Evolutionary conservation across 257 asterid species (phyloP), one percentile per base, ranked within the genome.

Genomic region (Plectranthus barbatus): DNA sequence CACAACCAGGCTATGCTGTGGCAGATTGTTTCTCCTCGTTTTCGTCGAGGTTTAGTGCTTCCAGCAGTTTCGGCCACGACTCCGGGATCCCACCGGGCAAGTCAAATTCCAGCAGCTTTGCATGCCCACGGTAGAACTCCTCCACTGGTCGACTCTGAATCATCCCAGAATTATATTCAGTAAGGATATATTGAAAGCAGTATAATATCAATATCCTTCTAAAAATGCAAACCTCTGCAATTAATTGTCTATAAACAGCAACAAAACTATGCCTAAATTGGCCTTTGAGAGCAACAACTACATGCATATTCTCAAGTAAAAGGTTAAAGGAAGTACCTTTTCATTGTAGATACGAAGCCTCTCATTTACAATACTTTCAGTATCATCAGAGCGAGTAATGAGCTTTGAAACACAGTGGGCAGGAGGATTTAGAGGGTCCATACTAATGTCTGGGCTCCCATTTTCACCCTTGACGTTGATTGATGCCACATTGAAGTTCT

Each of bases 401-500:
- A 93, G 97, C 84, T 93, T 93, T 24, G 91, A 75, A 45, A 65
- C 80, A 68, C 99, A 93, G 14, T 84, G 81, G 6, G 92, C 24
- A 62, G 99, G 97, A 40, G 97, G 90, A 65, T 49, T 84, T 64
- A 93, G 96, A 21, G 99, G 99, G 67, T 79, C 97, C 99, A 93
- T 93, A 61, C 67, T 68, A 55, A 93, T 87, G 57, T 84, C 91
- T 11, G 95, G 97, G 64, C 72, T 72, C 59, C 98, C 98, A 71
- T 89, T 89, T 79, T 92, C 95, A 5, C 98, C 96, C 74, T 82
- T 77, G 44, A 79, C 72, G 34, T 90, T 67, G 52, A 93, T 90
- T 11, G 87, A 74, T 48, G 99, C 99, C 71, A 93, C 84, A 47
- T 93, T 93, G 66, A 90, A 93, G 76, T 87, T 90, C 86, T 93